phyloP scores from a whole-genome alignment of 805 yeast species.

The Yamadazyma scolyti region DNA sequence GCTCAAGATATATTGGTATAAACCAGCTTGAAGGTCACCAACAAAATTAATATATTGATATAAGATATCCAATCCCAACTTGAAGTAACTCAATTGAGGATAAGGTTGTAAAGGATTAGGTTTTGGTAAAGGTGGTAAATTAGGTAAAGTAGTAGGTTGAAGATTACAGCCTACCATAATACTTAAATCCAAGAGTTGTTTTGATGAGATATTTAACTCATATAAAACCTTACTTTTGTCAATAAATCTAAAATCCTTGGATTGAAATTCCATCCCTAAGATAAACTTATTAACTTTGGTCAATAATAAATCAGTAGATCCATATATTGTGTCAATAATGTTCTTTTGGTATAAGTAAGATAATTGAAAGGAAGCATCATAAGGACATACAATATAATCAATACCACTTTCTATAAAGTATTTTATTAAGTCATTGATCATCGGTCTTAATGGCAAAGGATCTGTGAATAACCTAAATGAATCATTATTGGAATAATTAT shows the following conservation, averaged over 20 bases:
- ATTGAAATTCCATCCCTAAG: slow-evolving; percentile 62
- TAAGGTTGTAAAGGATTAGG: slow-evolving; percentile 37
- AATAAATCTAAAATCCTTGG: slow-evolving; percentile 63
- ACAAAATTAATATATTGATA: slow-evolving; percentile 29
- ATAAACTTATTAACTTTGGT: slow-evolving; percentile 67
- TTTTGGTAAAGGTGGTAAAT: slow-evolving; percentile 44
- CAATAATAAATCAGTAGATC: slow-evolving; percentile 77
- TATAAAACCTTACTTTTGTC: slow-evolving; percentile 54
- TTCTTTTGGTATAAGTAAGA: slow-evolving; percentile 59
- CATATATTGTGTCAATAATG: slow-evolving; percentile 71
- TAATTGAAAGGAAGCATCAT: slow-evolving; percentile 74
- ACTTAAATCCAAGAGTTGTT: slow-evolving; percentile 71
- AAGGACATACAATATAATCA: slow-evolving; percentile 79
- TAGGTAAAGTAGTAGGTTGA: slow-evolving; percentile 61
- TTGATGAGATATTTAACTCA: slow-evolving; percentile 58
- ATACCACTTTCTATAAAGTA: slow-evolving; percentile 53
- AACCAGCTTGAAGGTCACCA: slow-evolving; percentile 18
- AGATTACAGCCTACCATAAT: slow-evolving; percentile 75
- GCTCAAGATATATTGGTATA: slow-evolving; percentile 45
- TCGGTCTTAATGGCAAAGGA: slow-evolving; percentile 47
- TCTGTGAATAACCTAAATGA: slow-evolving; percentile 52
- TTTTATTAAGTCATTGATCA: slow-evolving; percentile 52
- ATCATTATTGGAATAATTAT: slow-evolving; percentile 24
- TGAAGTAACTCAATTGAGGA: slow-evolving; percentile 38
- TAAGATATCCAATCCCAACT: slow-evolving; percentile 36